A percentile compares a stretch with the other conserved stretches of the same genome.
phyloP scores from a whole-genome alignment of 2,329 filamentous ascomycete genomes.

The Dothistroma septosporum region DNA sequence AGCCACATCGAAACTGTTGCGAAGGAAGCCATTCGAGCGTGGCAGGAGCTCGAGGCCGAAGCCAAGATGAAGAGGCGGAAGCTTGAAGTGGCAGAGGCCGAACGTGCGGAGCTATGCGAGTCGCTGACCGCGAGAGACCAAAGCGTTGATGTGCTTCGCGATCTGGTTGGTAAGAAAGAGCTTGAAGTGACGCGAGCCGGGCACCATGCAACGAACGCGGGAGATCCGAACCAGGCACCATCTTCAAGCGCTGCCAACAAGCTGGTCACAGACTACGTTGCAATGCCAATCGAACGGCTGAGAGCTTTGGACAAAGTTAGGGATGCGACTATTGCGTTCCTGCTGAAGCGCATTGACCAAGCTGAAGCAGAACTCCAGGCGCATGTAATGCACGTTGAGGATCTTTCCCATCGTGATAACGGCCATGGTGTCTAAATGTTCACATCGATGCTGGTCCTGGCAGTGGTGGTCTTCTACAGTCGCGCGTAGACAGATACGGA shows the following conservation, averaged over 20 bases:
- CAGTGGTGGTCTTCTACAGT: not conserved
- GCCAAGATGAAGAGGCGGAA: constrained; percentile 32
- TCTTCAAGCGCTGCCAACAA: constrained; percentile 6
- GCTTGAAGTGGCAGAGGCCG: constrained; percentile 32
- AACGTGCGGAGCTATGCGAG: constrained; percentile 37
- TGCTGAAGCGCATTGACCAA: constrained; percentile 52
- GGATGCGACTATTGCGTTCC: constrained; percentile 51
- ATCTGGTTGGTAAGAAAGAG: constrained; percentile 45
- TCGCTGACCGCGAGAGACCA: constrained; percentile 46
- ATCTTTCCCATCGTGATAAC: not conserved
- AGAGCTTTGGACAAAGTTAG: constrained; percentile 46
- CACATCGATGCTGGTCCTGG: not conserved
- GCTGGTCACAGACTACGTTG: constrained; percentile 38
- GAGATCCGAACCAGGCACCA: not conserved
- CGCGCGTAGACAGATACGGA: not conserved
- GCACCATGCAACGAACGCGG: constrained; percentile 8
- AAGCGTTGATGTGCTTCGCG: constrained; percentile 47
- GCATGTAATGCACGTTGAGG: not conserved
- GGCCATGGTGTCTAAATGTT: not conserved
- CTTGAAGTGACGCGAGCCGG: constrained; percentile 31
- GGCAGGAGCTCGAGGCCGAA: constrained; percentile 33
- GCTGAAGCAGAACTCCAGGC: constrained; percentile 37
- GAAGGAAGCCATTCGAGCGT: constrained; percentile 46
- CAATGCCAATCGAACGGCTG: constrained; percentile 41
- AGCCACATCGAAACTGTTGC: constrained; percentile 50